Base-by-base conservation (phyloP, 2,329 filamentous ascomycete species). In the Grosmannia serpens region DNA sequence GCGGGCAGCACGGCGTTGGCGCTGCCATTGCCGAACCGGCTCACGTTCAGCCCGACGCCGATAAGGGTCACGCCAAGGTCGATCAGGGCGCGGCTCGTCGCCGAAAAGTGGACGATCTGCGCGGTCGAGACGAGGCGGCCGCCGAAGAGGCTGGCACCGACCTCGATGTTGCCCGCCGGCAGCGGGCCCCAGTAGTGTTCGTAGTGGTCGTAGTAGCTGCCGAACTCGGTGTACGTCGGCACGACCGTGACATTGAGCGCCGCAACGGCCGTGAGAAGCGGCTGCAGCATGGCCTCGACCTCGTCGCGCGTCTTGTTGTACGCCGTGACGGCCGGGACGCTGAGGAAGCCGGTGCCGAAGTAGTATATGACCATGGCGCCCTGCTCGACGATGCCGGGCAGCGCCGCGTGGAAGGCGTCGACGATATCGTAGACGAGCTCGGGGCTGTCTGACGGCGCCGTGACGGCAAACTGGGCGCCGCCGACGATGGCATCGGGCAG, bases 361-460 rank as follows among this genome's bases (percentile, higher is more conserved):
- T 74, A 74, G 61, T 75, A 77, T 60, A 75, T 76, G 24, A 75
- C 67, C 50, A 73, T 72, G 13, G 78, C 69, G 1, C 75, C 69
- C 26, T 70, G 66, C 27, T 71, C 70, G 53, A 78, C 74, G 46
- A 74, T 70, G 60, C 69, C 63, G 57, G 70, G 71, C 47, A 71
- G 64, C 59, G 72, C 71, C 53, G 69, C 69, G 64, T 81, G 77
- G 67, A 78, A 83, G 15, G 71, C 70, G 11, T 68, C 67, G 7
- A 82, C 70, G 1, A 76, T 75, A 20, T 75, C 66, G 70, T 76
- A 82, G 3, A 69, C 69, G 26, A 74, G 68, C 47, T 73, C 66
- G 24, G 65, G 67, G 53, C 72, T 72, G 24, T 67, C 66, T 1
- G 68, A 66, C 9, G 65, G 64, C 62, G 71, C 74, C 65, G 75